Evolutionary conservation across 805 yeast genomes (phyloP).

Genomic region (Wickerhamomyces chaumierensis): DNA sequence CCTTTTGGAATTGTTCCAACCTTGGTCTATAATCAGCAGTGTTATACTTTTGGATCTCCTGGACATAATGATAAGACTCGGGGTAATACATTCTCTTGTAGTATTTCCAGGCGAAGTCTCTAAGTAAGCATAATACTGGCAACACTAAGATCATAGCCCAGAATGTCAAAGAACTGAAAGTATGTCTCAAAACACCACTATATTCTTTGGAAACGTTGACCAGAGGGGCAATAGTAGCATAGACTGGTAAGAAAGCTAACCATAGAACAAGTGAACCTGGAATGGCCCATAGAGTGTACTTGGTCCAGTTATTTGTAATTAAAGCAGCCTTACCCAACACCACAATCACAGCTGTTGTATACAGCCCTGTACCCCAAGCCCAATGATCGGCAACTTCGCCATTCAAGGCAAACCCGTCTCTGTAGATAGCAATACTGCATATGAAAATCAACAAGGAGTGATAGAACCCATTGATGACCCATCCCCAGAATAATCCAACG

Average conservation of each 20-base stretch:
- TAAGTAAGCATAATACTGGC: constrained; percentile 64
- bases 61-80: constrained; percentile 88
- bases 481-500: constrained; percentile 89
- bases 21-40: constrained; percentile 93
- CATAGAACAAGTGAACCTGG: constrained; percentile 88
- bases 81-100: constrained; percentile 88
- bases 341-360: constrained; percentile 77
- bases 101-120: constrained; percentile 93
- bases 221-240: constrained; percentile 76
- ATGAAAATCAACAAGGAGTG: constrained; percentile 82
- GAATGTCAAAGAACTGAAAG: constrained; percentile 68
- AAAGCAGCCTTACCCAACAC: constrained; percentile 93
- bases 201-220: constrained; percentile 77
- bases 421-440: constrained; percentile 58
- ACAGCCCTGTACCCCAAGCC: constrained; percentile 90
- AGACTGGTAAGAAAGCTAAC: constrained; percentile 79
- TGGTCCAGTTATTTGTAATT: constrained; percentile 89
- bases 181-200: constrained; percentile 62
- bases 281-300: constrained; percentile 81
- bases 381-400: constrained; percentile 81
- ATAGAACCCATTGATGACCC: constrained; percentile 92
- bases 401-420: constrained; percentile 51
- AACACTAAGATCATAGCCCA: constrained; percentile 77
- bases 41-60: constrained; percentile 91
- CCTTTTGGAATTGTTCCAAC: constrained; percentile 92